Evolutionary conservation across 495 filamentous ascomycete species (phyloP).

Genomic region (Aspergillus steynii): DNA sequence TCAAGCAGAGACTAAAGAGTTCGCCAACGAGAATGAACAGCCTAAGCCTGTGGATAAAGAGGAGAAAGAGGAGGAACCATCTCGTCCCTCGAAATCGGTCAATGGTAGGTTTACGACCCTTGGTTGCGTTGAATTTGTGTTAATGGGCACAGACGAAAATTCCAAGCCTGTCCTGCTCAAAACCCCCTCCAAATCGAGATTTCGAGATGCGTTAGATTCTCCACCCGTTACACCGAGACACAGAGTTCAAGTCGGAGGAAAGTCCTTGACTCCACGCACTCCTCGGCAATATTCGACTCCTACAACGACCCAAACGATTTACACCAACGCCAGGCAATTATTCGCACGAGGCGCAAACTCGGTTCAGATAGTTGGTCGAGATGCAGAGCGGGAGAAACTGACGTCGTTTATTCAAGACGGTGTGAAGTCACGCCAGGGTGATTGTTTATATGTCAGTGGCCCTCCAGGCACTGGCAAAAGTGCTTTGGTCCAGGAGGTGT

Average conservation of each 20-base stretch:
- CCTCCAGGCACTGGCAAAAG: constrained; percentile 97
- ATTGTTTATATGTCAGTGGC: constrained; percentile 94
- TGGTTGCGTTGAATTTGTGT: neutral
- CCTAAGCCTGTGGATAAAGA: constrained; percentile 27
- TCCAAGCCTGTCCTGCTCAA: constrained; percentile 37
- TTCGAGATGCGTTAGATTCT: constrained; percentile 63
- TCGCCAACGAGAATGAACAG: constrained; percentile 18
- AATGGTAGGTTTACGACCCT: constrained; percentile 28
- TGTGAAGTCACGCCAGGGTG: constrained; percentile 59
- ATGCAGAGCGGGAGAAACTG: constrained; percentile 73
- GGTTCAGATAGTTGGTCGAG: constrained; percentile 76
- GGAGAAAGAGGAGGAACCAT: constrained; percentile 24
- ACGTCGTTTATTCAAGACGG: constrained; percentile 66
- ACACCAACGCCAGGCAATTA: constrained; percentile 81
- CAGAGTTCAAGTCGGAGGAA: constrained; percentile 61
- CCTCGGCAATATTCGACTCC: constrained; percentile 57
- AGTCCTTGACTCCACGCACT: constrained; percentile 64
- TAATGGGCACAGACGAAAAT: constrained; percentile 31
- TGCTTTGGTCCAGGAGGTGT: constrained; percentile 82
- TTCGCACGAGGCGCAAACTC: constrained; percentile 80
- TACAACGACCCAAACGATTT: constrained; percentile 64
- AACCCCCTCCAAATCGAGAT: constrained; percentile 66
- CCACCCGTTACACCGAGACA: constrained; percentile 69
- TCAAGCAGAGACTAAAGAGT: constrained; percentile 25
- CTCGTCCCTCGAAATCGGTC: constrained; percentile 32